Evolutionary conservation across 2,329 filamentous ascomycete species (phyloP).

Genomic region (Paramyrothecium sp.): DNA sequence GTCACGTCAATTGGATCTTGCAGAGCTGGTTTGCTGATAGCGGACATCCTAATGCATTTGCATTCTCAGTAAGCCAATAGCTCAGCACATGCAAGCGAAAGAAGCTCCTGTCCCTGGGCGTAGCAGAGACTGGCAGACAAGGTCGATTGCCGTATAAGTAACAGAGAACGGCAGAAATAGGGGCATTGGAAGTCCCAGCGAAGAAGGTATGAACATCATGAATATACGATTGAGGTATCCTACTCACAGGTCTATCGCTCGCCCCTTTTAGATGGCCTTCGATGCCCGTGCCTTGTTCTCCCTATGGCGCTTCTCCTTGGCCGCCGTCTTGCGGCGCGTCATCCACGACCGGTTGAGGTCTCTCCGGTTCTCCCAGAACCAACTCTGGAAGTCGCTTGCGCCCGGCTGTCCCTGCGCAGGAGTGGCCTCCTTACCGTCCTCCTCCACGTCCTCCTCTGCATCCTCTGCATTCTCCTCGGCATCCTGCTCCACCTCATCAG

Average conservation of each 20-base stretch:
- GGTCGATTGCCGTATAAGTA: no score
- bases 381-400: constrained; percentile 59
- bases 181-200: no score
- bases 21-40: no score
- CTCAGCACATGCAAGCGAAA: no score
- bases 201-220: no score
- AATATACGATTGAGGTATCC: neutral
- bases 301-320: constrained; percentile 66
- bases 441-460: constrained; percentile 24
- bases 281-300: constrained; percentile 59
- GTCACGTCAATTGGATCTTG: no score
- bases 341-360: constrained; percentile 67
- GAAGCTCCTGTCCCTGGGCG: no score
- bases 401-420: constrained; percentile 17
- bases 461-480: constrained; percentile 25
- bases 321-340: constrained; percentile 58
- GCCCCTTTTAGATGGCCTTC: constrained; percentile 28
- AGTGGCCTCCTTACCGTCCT: constrained; percentile 18
- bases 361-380: constrained; percentile 67
- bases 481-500: constrained; percentile 39
- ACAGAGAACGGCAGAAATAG: no score
- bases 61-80: neutral
- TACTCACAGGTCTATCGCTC: neutral
- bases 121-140: no score
- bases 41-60: no score